These are phyloP conservation scores for Annona cherimola DNA, from an alignment of 164 flowering plant species.

Conservation along the genomic window DNA sequence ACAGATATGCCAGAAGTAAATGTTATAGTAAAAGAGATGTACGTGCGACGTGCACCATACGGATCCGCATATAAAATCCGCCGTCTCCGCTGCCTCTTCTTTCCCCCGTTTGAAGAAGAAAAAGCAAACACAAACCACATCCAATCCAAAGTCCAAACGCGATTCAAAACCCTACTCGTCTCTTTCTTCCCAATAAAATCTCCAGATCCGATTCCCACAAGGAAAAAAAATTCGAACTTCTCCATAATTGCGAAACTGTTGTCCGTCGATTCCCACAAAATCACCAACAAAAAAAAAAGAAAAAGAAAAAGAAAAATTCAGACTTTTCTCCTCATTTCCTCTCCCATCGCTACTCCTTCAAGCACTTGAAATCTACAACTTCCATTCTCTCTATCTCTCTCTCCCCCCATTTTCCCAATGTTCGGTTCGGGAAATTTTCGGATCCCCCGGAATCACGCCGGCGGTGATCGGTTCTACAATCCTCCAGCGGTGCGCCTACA, in stretches of 20 bases:
- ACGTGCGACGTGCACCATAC: background rate
- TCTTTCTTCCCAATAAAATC: background rate
- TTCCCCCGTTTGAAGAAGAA: background rate
- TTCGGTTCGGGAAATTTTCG: constrained; percentile 9
- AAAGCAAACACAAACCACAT: background rate
- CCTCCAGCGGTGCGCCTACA: constrained; percentile 18
- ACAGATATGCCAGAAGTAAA: no score
- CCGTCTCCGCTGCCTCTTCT: background rate
- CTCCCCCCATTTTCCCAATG: background rate
- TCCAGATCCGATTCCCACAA: background rate
- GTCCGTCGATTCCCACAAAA: background rate
- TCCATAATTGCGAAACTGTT: background rate
- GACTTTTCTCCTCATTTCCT: background rate
- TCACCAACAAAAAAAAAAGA: background rate
- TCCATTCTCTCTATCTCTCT: background rate
- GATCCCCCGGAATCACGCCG: constrained; percentile 7
- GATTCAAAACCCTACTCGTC: background rate
- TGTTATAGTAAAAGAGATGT: background rate
- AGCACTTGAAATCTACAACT: background rate
- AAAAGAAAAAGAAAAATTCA: background rate
- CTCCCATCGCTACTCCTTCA: background rate
- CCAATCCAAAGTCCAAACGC: background rate
- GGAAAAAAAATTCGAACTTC: background rate
- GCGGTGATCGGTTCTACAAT: constrained; percentile 20
- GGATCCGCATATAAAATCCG: background rate